phyloP scores from a whole-genome alignment of 805 yeast species.

The Isabelozyma rhagii region DNA sequence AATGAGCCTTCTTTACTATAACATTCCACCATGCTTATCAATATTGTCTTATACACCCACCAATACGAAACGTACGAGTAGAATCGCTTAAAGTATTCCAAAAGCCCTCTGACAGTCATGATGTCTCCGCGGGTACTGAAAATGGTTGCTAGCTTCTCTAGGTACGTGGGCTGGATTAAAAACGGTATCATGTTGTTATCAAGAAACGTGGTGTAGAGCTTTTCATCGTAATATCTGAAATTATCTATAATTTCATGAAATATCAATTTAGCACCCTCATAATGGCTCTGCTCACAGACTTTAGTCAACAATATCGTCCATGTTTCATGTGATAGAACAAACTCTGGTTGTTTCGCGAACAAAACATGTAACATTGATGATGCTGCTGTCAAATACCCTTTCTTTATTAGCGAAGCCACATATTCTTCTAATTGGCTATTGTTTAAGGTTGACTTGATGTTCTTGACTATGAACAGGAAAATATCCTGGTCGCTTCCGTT shows the following conservation, averaged over 20 bases:
- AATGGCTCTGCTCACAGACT: constrained; percentile 20
- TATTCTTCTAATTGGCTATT: constrained; percentile 18
- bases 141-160: constrained; percentile 25
- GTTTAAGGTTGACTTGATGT: constrained; percentile 4
- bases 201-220: constrained; percentile 1
- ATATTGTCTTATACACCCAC: constrained; percentile 22
- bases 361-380: constrained; percentile 25
- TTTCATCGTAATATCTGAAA: constrained; percentile 9
- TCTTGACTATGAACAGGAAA: constrained; percentile 5
- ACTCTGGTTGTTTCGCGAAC: constrained; percentile 8
- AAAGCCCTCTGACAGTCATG: constrained; percentile 24
- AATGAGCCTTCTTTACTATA: constrained; percentile 19
- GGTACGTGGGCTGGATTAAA: constrained; percentile 22
- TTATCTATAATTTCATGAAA: constrained; percentile 36
- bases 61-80: constrained; percentile 33
- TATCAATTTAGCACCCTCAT: constrained; percentile 28
- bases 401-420: constrained; percentile 15
- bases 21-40: constrained; percentile 28
- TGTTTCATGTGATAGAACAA: constrained; percentile 25
- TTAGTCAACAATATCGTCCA: constrained; percentile 29
- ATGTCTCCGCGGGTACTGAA: constrained; percentile 24
- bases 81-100: constrained; percentile 34
- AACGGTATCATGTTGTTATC: constrained; percentile 26
- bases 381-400: constrained; percentile 19
- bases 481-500: background rate